These are phyloP conservation scores for Magnusiomyces tetraspermus DNA, from an alignment of 1,139 yeast genomes.

Conservation along the genomic window DNA sequence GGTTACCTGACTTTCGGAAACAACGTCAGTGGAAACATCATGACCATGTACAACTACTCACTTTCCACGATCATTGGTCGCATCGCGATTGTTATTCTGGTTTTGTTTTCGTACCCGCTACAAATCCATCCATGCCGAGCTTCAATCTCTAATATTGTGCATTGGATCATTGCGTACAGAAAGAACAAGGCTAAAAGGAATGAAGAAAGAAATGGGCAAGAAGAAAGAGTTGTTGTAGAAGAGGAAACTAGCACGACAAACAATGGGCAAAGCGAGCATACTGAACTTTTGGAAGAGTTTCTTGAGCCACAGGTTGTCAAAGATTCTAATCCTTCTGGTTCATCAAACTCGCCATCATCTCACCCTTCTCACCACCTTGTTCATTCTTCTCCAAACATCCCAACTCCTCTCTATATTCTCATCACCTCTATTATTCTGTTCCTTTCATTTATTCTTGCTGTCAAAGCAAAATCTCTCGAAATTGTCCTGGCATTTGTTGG, in stretches of 20 bases:
- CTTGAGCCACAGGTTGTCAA: background rate
- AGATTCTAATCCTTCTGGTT: too few relatives aligned
- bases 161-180: constrained; percentile 38
- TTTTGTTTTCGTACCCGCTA: constrained; percentile 78
- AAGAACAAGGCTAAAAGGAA: background rate
- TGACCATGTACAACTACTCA: constrained; percentile 47
- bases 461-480: constrained; percentile 68
- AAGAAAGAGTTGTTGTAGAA: too few relatives aligned
- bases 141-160: constrained; percentile 65
- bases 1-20: constrained; percentile 88
- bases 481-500: constrained; percentile 88
- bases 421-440: constrained; percentile 58
- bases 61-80: constrained; percentile 56
- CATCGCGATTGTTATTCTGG: constrained; percentile 68
- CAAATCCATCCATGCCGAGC: constrained; percentile 90
- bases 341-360: background rate
- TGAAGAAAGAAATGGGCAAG: background rate
- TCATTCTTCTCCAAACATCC: constrained; percentile 5
- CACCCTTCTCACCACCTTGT: background rate
- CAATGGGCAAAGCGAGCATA: background rate
- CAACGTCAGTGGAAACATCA: constrained; percentile 68
- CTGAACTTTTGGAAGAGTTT: background rate
- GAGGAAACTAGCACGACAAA: background rate
- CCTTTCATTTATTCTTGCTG: constrained; percentile 60
- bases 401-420: constrained; percentile 40